Percentiles rank a stretch among this genome's conserved stretches.
These are phyloP conservation scores for Murraya paniculata DNA, from an alignment of 345 rosid genomes.

Conservation along the genomic window DNA sequence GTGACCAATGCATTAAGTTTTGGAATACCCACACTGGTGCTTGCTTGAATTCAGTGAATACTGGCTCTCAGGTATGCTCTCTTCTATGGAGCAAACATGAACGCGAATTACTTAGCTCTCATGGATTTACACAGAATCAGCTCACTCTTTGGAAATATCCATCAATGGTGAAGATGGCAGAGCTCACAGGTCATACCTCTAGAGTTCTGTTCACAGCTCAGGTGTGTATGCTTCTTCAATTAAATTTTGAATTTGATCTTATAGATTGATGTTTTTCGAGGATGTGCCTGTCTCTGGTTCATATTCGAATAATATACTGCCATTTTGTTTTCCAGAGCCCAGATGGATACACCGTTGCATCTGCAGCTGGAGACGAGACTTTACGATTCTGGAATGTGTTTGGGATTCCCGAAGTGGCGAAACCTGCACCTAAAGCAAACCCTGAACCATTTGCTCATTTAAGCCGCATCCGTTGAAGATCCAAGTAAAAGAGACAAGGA, in stretches of 20 bases:
- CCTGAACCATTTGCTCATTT: slow-evolving; percentile 31
- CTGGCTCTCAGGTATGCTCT: slow-evolving; percentile 41
- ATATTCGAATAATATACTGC: neutral
- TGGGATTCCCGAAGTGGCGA: slow-evolving; percentile 34
- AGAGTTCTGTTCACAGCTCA: slow-evolving; percentile 47
- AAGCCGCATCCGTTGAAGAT: slow-evolving; percentile 25
- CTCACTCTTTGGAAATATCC: slow-evolving; percentile 48
- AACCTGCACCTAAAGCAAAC: slow-evolving; percentile 21
- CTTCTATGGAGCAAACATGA: slow-evolving; percentile 41
- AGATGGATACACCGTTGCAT: slow-evolving; percentile 46
- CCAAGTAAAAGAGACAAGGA: neutral
- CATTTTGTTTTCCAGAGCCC: slow-evolving; percentile 27
- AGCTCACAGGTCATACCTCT: slow-evolving; percentile 41
- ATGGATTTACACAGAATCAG: slow-evolving; percentile 32
- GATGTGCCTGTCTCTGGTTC: too few species aligned
- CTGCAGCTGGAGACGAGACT: slow-evolving; percentile 43
- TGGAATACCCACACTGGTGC: slow-evolving; percentile 39
- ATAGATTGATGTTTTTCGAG: neutral
- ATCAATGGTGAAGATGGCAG: slow-evolving; percentile 40
- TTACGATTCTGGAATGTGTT: slow-evolving; percentile 45
- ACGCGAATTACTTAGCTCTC: slow-evolving; percentile 43
- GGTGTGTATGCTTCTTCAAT: slow-evolving; percentile 4
- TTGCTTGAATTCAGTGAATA: slow-evolving; percentile 38
- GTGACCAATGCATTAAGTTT: slow-evolving; percentile 36
- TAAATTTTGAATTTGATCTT: neutral